Percentiles rank a stretch among this genome's conserved stretches.
Evolutionary conservation across 129 eudicot genomes (phyloP).

Genomic region (Lonicera japonica): DNA sequence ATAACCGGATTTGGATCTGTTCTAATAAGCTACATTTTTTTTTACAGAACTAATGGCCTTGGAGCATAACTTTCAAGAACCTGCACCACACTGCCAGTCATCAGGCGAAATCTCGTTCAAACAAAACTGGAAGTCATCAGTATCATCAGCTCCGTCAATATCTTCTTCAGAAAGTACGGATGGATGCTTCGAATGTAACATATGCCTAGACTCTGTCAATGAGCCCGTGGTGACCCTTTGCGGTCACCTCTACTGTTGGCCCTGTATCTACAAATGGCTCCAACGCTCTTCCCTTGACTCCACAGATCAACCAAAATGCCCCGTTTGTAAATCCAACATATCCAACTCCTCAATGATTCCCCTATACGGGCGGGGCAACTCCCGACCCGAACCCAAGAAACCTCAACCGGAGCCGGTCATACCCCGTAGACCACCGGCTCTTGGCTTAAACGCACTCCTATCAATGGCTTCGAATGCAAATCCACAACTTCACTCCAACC

Average conservation of each 20-base stretch:
- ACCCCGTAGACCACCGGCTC: conserved; percentile 68
- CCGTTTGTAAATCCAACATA: conserved; percentile 72
- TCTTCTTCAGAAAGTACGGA: conserved; percentile 30
- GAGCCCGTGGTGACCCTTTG: conserved; percentile 92
- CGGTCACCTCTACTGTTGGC: conserved; percentile 96
- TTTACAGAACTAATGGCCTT: conserved; percentile 45
- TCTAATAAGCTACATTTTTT: background rate
- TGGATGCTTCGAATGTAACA: conserved; percentile 78
- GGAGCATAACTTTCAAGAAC: conserved; percentile 28
- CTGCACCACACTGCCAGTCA: conserved; percentile 23
- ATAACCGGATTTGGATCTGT: no score
- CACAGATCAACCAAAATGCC: conserved; percentile 56
- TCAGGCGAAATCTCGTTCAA: conserved; percentile 23
- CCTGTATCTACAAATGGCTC: conserved; percentile 91
- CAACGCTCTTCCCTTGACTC: conserved; percentile 43
- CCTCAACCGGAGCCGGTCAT: conserved; percentile 28
- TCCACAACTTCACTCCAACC: conserved; percentile 31
- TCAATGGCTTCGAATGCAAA: conserved; percentile 15
- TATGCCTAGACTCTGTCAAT: conserved; percentile 72
- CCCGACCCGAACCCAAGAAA: conserved; percentile 21
- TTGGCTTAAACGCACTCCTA: conserved; percentile 18
- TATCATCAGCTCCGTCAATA: conserved; percentile 16
- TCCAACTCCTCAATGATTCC: conserved; percentile 67
- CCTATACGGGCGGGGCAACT: conserved; percentile 62
- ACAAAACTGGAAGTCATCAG: conserved; percentile 34